A percentile compares a stretch with the other conserved stretches of the same genome.
These are phyloP conservation scores for Kondoa malvinella DNA, from an alignment of 768 basidiomycete species.

Conservation along the genomic window DNA sequence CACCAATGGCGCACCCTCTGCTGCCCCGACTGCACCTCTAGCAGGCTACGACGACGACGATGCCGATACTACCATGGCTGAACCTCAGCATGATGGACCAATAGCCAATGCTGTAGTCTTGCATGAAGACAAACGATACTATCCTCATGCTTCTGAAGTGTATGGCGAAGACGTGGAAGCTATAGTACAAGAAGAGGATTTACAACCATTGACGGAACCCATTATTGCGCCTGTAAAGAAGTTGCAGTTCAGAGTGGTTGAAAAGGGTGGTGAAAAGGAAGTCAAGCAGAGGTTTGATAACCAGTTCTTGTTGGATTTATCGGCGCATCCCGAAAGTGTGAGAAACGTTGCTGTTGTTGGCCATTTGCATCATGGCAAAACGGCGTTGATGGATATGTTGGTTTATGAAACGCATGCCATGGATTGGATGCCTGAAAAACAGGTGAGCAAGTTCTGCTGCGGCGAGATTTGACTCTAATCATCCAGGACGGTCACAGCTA, in stretches of 20 bases:
- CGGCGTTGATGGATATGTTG: constrained; percentile 89
- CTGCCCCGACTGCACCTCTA: neutral
- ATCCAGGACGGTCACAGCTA: constrained; percentile 38
- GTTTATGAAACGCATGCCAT: constrained; percentile 92
- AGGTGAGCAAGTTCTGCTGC: constrained; percentile 41
- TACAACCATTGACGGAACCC: constrained; percentile 83
- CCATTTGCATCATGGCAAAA: constrained; percentile 95
- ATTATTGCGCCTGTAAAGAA: constrained; percentile 91
- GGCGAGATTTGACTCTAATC: neutral
- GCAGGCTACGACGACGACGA: neutral
- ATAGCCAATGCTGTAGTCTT: neutral
- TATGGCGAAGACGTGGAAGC: constrained; percentile 92
- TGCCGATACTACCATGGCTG: neutral
- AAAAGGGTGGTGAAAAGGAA: constrained; percentile 64
- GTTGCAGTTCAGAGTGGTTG: constrained; percentile 82
- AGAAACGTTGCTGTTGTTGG: constrained; percentile 92
- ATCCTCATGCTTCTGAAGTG: constrained; percentile 74
- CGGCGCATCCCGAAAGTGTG: constrained; percentile 79
- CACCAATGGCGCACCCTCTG: neutral
- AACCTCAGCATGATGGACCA: neutral
- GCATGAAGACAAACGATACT: constrained; percentile 80
- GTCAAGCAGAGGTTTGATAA: constrained; percentile 86
- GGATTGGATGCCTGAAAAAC: constrained; percentile 76
- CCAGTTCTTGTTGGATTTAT: constrained; percentile 86
- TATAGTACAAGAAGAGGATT: constrained; percentile 93